Base-by-base conservation (phyloP, 257 asterid genomes). In the Voacanga thouarsii region DNA sequence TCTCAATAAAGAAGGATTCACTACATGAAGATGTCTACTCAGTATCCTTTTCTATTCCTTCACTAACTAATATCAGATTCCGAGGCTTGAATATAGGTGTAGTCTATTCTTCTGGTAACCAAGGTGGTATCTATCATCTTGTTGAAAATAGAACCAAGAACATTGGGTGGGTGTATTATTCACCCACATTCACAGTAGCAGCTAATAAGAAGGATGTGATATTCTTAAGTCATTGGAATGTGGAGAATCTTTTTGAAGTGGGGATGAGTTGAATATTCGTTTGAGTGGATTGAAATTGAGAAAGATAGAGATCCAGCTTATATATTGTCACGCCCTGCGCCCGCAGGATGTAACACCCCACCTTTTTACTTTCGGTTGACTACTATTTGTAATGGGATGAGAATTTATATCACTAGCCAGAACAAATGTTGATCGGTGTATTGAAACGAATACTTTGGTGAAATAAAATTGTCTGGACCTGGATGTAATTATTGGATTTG, bases 211-310 rank as follows among this genome's bases (percentile, higher is more conserved):
- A 67, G 69, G 56, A 61, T 9, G 19, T 50, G n/a, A 45, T 6
- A 49, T 12, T 30, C 26, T 50, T 78, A 21, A 78, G 63, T 49
- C 77, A 72, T 30, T 78, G 82, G 77, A 59, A 59, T 28, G 16
- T 71, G 12, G 75, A 49, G 24, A 28, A 71, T 33, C 59, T 44
- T 51, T 23, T 78, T 19, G 73, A 72, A 26, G 70, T 15, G 73
- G 73, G 0, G 82, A 78, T 15, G 39, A 43, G 50, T 59, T 78
- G 16, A 30, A n/a, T 16, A 21, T 78, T 44, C 72, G 77, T 15
- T 21, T 71, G 28, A 49, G 50, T 30, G 50, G 64, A 28, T 19
- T 24, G 43, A 71, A 28, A 33, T 26, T 78, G 39, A 50, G 43
- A 63, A 33, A 71, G 77, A 70, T 70, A 15, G 77, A 77, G 12